A percentile compares a stretch with the other conserved stretches of the same genome.
phyloP scores from a whole-genome alignment of 352 stramenopile species.

The Globisporangium cylindrosporum region DNA sequence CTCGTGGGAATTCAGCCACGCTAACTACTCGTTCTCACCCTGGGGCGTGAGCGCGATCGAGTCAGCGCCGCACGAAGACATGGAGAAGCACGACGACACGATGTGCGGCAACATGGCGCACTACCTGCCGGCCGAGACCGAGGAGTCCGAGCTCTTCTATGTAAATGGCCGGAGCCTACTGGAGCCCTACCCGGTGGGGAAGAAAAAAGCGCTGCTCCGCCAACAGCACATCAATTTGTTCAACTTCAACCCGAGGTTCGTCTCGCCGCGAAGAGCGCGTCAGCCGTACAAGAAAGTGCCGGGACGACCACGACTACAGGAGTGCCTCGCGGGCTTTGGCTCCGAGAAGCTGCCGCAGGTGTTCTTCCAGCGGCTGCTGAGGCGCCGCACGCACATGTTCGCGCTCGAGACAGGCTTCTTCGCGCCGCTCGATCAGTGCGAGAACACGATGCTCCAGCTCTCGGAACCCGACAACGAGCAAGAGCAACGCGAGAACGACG shows the following conservation, averaged over 20 bases:
- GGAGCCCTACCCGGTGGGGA: slow-evolving; percentile 37
- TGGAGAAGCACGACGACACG: slow-evolving; percentile 48
- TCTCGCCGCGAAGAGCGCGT: slow-evolving; percentile 2
- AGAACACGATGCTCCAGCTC: slow-evolving; percentile 10
- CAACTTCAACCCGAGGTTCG: slow-evolving; percentile 14
- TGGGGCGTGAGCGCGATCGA: slow-evolving; percentile 57
- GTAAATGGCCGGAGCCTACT: slow-evolving; percentile 57
- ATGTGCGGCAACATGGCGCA: slow-evolving; percentile 69
- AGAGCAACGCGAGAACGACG: neutral
- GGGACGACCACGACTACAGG: slow-evolving; percentile 17
- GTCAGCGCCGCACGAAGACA: slow-evolving; percentile 46
- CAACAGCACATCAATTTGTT: slow-evolving; percentile 13
- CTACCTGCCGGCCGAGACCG: slow-evolving; percentile 36
- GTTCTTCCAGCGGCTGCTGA: slow-evolving; percentile 31
- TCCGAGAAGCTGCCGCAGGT: slow-evolving; percentile 27
- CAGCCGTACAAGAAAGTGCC: slow-evolving; percentile 11
- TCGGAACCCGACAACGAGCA: neutral
- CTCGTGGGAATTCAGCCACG: slow-evolving; percentile 54
- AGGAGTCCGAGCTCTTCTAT: slow-evolving; percentile 41
- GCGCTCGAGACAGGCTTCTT: slow-evolving; percentile 17
- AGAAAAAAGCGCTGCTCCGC: slow-evolving; percentile 21
- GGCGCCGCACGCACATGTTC: slow-evolving; percentile 39
- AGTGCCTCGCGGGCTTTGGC: slow-evolving; percentile 42
- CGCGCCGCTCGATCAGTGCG: slow-evolving; percentile 18
- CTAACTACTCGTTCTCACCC: slow-evolving; percentile 60